Percentiles rank a stretch among this genome's conserved stretches.
phyloP scores from a whole-genome alignment of 495 filamentous ascomycete species.

The Penicillium riverlandense region DNA sequence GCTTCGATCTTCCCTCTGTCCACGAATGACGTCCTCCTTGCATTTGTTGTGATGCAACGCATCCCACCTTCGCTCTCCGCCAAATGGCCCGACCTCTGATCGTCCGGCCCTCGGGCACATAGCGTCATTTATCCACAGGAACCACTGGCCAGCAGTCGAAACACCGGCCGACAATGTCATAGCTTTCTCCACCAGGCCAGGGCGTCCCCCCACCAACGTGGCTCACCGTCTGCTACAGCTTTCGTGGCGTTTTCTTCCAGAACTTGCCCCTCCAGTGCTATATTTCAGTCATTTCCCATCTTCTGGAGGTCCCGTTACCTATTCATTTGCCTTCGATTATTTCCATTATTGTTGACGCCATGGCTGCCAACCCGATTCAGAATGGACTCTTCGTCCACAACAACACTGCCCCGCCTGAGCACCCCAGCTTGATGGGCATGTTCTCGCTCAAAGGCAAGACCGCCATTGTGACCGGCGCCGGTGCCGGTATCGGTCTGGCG shows the following conservation, averaged over 20 bases:
- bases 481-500: conserved; percentile 71
- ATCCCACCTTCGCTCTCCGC: conserved; percentile 2
- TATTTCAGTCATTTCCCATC: conserved; percentile 8
- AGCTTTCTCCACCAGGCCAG: neutral
- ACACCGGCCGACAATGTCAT: neutral
- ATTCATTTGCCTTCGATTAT: neutral
- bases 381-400: conserved; percentile 52
- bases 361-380: conserved; percentile 30
- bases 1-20: no score
- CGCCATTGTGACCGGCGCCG: conserved; percentile 77
- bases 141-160: neutral
- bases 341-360: conserved; percentile 3
- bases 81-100: neutral
- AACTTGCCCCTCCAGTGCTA: conserved; percentile 1
- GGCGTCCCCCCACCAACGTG: conserved; percentile 2
- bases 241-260: neutral
- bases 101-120: conserved; percentile 2
- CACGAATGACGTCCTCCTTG: no score
- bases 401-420: conserved; percentile 51
- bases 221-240: conserved; percentile 6
- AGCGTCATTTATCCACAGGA: conserved; percentile 7
- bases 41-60: neutral
- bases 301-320: neutral
- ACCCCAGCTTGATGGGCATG: conserved; percentile 61
- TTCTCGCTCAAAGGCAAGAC: conserved; percentile 81